Conservation (phyloP, 371 early-diverging fungal genomes). For the Mucor piriformis region DNA sequence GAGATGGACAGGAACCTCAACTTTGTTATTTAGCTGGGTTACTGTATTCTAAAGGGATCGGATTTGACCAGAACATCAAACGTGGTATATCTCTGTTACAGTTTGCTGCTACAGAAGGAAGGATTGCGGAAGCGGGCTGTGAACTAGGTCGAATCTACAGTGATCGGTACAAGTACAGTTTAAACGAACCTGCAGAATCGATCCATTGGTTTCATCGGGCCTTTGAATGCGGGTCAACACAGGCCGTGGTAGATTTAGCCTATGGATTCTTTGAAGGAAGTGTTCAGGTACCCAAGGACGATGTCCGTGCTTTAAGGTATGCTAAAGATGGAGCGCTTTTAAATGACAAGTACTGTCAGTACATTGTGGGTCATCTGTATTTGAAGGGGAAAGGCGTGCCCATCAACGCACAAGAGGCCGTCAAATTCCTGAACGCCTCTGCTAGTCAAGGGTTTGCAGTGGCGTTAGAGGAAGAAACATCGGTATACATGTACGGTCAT, state of each 20-base stretch:
- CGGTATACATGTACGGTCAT: slow-evolving; percentile 34
- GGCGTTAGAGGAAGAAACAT: slow-evolving; percentile 45
- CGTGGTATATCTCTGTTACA: slow-evolving; percentile 29
- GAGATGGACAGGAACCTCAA: neutral
- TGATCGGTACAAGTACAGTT: slow-evolving; percentile 43
- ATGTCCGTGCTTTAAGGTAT: slow-evolving; percentile 34
- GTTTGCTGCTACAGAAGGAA: slow-evolving; percentile 28
- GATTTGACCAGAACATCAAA: slow-evolving; percentile 26
- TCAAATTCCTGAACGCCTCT: slow-evolving; percentile 38
- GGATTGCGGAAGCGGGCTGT: slow-evolving; percentile 41
- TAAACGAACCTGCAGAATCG: slow-evolving; percentile 27
- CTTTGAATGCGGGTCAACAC: slow-evolving; percentile 39
- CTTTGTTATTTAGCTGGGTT: slow-evolving; percentile 41
- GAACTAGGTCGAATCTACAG: slow-evolving; percentile 49
- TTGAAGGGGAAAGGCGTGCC: slow-evolving; percentile 26
- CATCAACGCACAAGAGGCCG: slow-evolving; percentile 28
- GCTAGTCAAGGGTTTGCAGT: slow-evolving; percentile 46
- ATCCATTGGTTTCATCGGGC: slow-evolving; percentile 45
- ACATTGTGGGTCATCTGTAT: slow-evolving; percentile 43
- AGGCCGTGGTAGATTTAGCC: slow-evolving; percentile 47
- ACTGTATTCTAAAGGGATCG: slow-evolving; percentile 41
- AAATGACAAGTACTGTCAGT: slow-evolving; percentile 50
- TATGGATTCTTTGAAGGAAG: slow-evolving; percentile 42
- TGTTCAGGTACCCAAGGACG: slow-evolving; percentile 28
- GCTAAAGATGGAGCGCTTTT: slow-evolving; percentile 40